Percentiles rank a stretch among this genome's conserved stretches.
These are phyloP conservation scores for Colletotrichum sansevieriae DNA, from an alignment of 2,329 filamentous ascomycete species.

Conservation along the genomic window DNA sequence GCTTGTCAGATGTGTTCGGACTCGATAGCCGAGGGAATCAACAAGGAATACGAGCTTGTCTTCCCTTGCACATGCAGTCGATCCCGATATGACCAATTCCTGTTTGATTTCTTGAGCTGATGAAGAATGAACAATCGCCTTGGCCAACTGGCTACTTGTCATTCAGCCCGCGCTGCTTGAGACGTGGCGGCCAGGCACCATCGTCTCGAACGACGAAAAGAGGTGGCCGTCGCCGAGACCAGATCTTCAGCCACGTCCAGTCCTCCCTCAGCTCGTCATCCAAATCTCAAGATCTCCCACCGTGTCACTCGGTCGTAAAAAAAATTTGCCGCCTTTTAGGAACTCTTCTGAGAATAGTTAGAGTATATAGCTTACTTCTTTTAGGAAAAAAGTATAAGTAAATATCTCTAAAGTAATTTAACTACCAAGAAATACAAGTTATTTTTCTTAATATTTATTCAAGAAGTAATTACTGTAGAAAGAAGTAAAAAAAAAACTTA, in stretches of 20 bases:
- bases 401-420: too few relatives aligned
- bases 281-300: background rate
- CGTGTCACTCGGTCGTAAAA: too few relatives aligned
- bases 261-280: conserved; percentile 3
- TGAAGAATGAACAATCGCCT: conserved; percentile 4
- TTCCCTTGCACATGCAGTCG: background rate
- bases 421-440: too few relatives aligned
- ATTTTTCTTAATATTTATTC: too few relatives aligned
- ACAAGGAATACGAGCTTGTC: conserved; percentile 17
- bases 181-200: conserved; percentile 7
- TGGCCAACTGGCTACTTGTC: background rate
- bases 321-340: too few relatives aligned
- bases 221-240: background rate
- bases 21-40: conserved; percentile 21
- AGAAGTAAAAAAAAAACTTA: too few relatives aligned
- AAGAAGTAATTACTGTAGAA: too few relatives aligned
- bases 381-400: too few relatives aligned
- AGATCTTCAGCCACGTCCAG: conserved; percentile 3
- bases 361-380: too few relatives aligned
- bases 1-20: background rate
- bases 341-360: too few relatives aligned
- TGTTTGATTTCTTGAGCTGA: background rate
- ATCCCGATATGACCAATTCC: background rate
- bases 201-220: background rate
- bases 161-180: conserved; percentile 4